Base-by-base conservation (phyloP, 2,329 filamentous ascomycete genomes). In the Pseudogymnoascus sp. region DNA sequence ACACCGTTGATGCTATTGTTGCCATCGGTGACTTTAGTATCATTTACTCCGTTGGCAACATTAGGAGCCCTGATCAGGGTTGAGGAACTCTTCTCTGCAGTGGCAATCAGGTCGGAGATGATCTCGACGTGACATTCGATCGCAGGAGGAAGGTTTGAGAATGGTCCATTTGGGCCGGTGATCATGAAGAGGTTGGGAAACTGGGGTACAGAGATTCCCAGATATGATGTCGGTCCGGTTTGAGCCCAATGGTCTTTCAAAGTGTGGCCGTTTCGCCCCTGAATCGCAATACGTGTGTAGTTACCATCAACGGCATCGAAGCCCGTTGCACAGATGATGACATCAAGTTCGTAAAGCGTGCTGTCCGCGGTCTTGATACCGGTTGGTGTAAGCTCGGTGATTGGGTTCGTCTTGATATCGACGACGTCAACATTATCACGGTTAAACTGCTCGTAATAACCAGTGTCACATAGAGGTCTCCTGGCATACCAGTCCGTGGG, bases 171-270 rank as follows among this genome's bases (percentile, higher is more conserved):
- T 0, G 77, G 77, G 0, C 77, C 77, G 3, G 66, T 62, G 11
- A 77, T 68, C 68, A 76, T 74, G 65, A 80, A 76, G 64, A 80
- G 68, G 64, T 80, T 80, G 0, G 79, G 79, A 63, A 77, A 80
- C 0, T 73, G 69, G 1, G 72, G 64, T 1, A 75, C 70, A 2
- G 69, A 67, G 4, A 78, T 64, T 0, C 78, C 78, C 0, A 79
- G 69, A 65, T 77, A 78, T 0, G 74, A 70, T 12, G 65, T 70
- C 10, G 73, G 70, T 5, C 70, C 73, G 1, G 66, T 64, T 1
- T 70, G 28, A 12, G 63, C 33, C 77, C 76, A 76, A 25, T 67
- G 62, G 0, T 76, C 70, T 28, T 69, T 72, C 38, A 76, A 65
- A 0, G 64, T 70, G n/a, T 65, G 31, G 4, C 69, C 71, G 18